A percentile compares a stretch with the other conserved stretches of the same genome.
These are phyloP conservation scores for Stagonosporopsis vannaccii DNA, from an alignment of 2,329 filamentous ascomycete species.

Conservation along the genomic window DNA sequence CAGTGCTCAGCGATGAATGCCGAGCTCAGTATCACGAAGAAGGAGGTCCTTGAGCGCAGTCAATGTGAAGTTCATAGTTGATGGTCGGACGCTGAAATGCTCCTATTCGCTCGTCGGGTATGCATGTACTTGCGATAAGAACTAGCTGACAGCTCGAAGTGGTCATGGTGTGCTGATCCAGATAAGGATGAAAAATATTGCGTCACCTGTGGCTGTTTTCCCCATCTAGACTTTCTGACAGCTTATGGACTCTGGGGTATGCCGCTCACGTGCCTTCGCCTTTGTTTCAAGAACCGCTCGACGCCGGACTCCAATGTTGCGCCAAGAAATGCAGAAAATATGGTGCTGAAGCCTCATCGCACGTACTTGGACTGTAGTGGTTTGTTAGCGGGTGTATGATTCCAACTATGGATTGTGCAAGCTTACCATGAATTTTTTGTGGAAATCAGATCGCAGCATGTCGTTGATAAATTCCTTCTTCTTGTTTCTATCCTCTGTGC, in stretches of 20 bases:
- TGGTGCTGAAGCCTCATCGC: constrained; percentile 37
- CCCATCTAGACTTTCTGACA: constrained; percentile 19
- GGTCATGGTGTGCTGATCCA: constrained; percentile 41
- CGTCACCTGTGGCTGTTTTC: constrained; percentile 32
- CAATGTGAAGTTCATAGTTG: not conserved
- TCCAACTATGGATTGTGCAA: not conserved
- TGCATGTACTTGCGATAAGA: constrained; percentile 25
- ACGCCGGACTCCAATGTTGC: constrained; percentile 22
- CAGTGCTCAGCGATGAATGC: not conserved
- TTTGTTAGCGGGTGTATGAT: constrained; percentile 16
- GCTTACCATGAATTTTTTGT: constrained; percentile 90
- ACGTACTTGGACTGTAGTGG: constrained; percentile 46
- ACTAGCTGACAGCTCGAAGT: constrained; percentile 32
- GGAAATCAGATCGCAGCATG: constrained; percentile 91
- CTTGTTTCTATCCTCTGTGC: constrained; percentile 89
- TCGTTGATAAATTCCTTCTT: constrained; percentile 99
- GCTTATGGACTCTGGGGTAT: constrained; percentile 29
- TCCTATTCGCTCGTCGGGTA: constrained; percentile 23
- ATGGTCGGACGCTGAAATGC: constrained; percentile 6
- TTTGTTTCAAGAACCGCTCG: constrained; percentile 16
- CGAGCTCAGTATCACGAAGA: not conserved
- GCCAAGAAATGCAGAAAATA: constrained; percentile 7
- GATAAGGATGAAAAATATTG: constrained; percentile 38
- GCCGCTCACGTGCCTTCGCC: constrained; percentile 22
- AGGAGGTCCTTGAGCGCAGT: not conserved